Evolutionary conservation across 192 early-diverging fungal genomes (phyloP), one percentile per base, ranked within the genome.

Genomic region (Gamsiella multidivaricata): DNA sequence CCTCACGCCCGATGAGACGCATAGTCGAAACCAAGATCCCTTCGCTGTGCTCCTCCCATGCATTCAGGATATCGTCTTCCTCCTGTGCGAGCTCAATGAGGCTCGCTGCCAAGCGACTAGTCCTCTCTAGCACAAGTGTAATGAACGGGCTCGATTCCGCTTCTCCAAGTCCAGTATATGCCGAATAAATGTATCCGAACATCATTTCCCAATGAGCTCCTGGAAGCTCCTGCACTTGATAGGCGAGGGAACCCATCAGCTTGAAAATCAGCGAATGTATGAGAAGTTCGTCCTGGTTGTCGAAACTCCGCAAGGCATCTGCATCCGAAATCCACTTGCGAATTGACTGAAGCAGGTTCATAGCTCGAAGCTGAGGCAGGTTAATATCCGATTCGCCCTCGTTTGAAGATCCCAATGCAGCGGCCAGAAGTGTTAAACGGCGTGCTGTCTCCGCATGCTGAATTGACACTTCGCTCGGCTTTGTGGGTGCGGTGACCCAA

Each of bases 151-250:
- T 23, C 17, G 14, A 36, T 2, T 23, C 25, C 3, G 59, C 34
- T 5, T 56, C 54, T 42, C 39, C 60, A n/a, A 78, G 53, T 29
- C 57, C 59, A 5, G n/a, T 51, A 26, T 69, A 69, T 8, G 64
- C 22, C 1, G 47, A 28, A 2, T 54, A 57, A 1, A 78, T 59
- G 23, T 42, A 57, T 0, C 49, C 66, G 37, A 78, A 63, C 74
- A 69, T 78, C 74, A 78, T 78, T 46, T 82, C 62, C 86, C 86
- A 88, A 52, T 86, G 82, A 11, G 61, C 67, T 11, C 81, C 84
- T 5, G 71, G 56, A 33, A 83, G 67, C 37, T 86, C 81, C 64
- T 84, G 83, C 1, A 86, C 63, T 14, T 82, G 54, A 9, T 61
- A 54, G 1, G 80, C 60, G 17, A 88, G 54, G 5, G 71, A 28